Evolutionary conservation across 208 protist species (phyloP).

Genomic region (Leishmania amazonensis): DNA sequence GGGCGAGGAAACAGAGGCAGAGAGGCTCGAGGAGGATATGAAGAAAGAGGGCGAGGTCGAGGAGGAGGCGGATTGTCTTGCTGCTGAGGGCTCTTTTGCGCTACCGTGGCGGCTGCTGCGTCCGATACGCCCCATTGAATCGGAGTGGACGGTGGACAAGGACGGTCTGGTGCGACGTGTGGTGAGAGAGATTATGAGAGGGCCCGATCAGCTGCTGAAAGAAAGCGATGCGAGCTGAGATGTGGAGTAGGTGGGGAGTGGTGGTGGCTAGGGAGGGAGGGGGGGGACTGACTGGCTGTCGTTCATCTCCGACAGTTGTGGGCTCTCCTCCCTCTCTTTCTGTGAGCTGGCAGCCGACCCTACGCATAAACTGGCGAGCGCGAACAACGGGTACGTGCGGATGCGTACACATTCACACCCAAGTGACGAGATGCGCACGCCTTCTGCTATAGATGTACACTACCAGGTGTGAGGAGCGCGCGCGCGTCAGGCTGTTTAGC

Average conservation of each 20-base stretch:
- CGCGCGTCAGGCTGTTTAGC: too few relatives aligned
- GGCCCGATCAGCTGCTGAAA: constrained; percentile 13
- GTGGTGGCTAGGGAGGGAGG: too few relatives aligned
- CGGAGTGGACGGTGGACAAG: constrained; percentile 26
- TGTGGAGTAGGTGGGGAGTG: neutral
- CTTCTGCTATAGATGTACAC: neutral
- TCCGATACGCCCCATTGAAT: constrained; percentile 15
- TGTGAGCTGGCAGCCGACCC: neutral
- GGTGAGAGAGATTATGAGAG: constrained; percentile 21
- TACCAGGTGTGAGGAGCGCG: neutral
- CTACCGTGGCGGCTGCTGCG: constrained; percentile 30
- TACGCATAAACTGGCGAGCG: neutral
- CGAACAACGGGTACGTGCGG: neutral
- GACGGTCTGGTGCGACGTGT: constrained; percentile 29
- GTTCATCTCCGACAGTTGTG: neutral
- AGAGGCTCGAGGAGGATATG: constrained; percentile 5
- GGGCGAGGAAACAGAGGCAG: constrained; percentile 21
- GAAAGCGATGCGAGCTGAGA: constrained; percentile 11
- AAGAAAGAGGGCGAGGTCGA: neutral
- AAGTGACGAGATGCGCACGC: neutral
- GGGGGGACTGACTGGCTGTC: neutral
- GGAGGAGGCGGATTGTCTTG: neutral
- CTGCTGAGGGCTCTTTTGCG: neutral
- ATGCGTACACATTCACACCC: neutral
- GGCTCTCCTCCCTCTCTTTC: neutral